Evolutionary conservation across 1,139 yeast genomes (phyloP).

Genomic region (Nakaseomyces glabratus): DNA sequence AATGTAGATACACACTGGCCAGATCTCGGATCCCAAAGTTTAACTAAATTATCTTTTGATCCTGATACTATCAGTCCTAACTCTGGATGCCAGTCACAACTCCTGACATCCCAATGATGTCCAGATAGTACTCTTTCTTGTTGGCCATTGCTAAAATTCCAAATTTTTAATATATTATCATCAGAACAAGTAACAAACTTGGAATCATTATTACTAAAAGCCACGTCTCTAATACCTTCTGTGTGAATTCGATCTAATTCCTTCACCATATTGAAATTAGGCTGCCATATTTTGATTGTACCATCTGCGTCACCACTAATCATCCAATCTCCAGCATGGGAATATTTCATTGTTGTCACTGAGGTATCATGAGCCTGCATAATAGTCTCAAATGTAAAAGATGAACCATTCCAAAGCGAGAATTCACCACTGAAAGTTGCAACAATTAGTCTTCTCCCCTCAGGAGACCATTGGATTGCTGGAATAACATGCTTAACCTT

Average conservation of each 20-base stretch:
- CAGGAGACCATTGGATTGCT: slow-evolving; percentile 93
- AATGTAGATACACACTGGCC: slow-evolving; percentile 67
- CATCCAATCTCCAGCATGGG: slow-evolving; percentile 91
- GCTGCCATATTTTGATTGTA: slow-evolving; percentile 89
- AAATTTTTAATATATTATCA: slow-evolving; percentile 78
- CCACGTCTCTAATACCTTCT: slow-evolving; percentile 75
- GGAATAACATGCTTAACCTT: slow-evolving; percentile 89
- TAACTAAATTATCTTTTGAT: slow-evolving; percentile 86
- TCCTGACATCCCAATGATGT: slow-evolving; percentile 98
- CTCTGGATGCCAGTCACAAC: slow-evolving; percentile 93
- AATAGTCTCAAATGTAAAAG: slow-evolving; percentile 91
- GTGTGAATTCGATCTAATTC: slow-evolving; percentile 63
- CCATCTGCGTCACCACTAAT: slow-evolving; percentile 93
- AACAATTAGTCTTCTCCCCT: slow-evolving; percentile 81
- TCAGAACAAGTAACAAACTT: slow-evolving; percentile 90
- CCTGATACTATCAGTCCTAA: slow-evolving; percentile 80
- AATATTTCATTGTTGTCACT: slow-evolving; percentile 67
- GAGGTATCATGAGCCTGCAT: slow-evolving; percentile 98
- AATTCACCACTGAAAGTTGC: slow-evolving; percentile 94
- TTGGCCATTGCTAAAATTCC: slow-evolving; percentile 87
- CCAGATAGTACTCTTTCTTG: slow-evolving; percentile 79
- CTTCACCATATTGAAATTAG: slow-evolving; percentile 92
- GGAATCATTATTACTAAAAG: slow-evolving; percentile 83
- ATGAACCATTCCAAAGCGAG: slow-evolving; percentile 93
- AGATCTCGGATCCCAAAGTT: slow-evolving; percentile 91